Evolutionary conservation across 352 stramenopile species (phyloP), one percentile per base, ranked within the genome.

Genomic region (Globisporangium paddicum): DNA sequence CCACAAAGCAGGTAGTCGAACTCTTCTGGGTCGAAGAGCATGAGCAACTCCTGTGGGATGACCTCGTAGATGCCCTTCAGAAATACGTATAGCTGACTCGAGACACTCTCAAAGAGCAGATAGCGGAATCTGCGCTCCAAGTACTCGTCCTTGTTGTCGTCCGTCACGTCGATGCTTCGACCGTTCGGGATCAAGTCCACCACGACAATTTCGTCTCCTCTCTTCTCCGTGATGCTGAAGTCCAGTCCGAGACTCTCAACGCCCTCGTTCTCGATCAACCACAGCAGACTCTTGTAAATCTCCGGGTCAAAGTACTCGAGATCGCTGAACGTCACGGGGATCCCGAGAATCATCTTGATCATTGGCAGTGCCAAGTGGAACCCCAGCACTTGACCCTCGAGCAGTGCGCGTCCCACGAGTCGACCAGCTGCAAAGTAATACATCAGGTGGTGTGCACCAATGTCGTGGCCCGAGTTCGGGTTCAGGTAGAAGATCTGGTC

Each of bases 11-110:
- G 51, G 69, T 47, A 47, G 41, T 47, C 19, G 7, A 47, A 28
- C 41, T 98, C 94, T 64, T 98, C 91, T 34, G 96, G 96, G 59
- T 98, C 95, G 70, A 99, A 98, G 5, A 98, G 68, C 21, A 94
- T 87, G 11, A 98, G 68, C 8, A 98, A 64, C 5, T 94, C 74
- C 41, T 91, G 76, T 3, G 96, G 96, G 48, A 98, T 79, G 14
- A 98, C 86, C 55, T 98, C 90, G 66, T 98, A 98, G 61, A 99
- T 87, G 16, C 96, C 95, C 46, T 85, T 86, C 1, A 98, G 58
- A 42, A 98, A 89, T 5, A 69, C 65, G 38, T 71, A 65, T 1
- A 97, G 67, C 62, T 96, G 87, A 4, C 56, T 59, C 28, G 92
- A 79, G 5, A 98, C 86, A 44, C 90, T 85, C 41, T 90, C 88